A percentile compares a stretch with the other conserved stretches of the same genome.
phyloP scores from a whole-genome alignment of 2,329 filamentous ascomycete genomes.

The Alternaria novae-zelandiae region DNA sequence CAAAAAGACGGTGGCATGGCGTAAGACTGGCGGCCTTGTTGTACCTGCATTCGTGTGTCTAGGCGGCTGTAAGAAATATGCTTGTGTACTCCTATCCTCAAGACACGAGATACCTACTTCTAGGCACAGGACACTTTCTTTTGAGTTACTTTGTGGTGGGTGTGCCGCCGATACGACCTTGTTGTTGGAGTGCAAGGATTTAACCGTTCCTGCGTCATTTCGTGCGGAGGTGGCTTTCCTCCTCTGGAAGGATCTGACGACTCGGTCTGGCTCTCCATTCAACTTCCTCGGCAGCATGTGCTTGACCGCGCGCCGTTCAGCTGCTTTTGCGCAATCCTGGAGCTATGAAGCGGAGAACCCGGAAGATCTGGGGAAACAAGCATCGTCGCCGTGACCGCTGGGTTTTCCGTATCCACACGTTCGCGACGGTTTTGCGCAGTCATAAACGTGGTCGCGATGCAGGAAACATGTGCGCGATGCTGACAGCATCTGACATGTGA shows the following conservation, averaged over 20 bases:
- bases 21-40: neutral
- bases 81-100: neutral
- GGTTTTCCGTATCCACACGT: neutral
- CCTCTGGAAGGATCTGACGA: slow-evolving; percentile 15
- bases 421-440: neutral
- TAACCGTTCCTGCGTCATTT: slow-evolving; percentile 14
- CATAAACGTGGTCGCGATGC: neutral
- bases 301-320: neutral
- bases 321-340: neutral
- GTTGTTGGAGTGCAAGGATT: neutral
- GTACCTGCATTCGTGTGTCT: slow-evolving; percentile 14
- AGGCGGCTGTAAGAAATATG: neutral
- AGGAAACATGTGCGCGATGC: neutral
- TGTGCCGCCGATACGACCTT: neutral
- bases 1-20: slow-evolving; percentile 1
- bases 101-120: neutral
- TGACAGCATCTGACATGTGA: neutral
- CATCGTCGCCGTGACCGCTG: neutral
- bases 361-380: slow-evolving; percentile 15
- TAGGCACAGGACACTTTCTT: neutral
- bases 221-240: slow-evolving; percentile 6
- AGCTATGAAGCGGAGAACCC: slow-evolving; percentile 9
- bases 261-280: slow-evolving; percentile 11
- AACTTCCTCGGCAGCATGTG: slow-evolving; percentile 18
- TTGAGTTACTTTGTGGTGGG: neutral